Percentiles rank a stretch among this genome's conserved stretches.
These are phyloP conservation scores for Paecilomyces fulvus DNA, from an alignment of 2,329 filamentous ascomycete species.

Conservation along the genomic window DNA sequence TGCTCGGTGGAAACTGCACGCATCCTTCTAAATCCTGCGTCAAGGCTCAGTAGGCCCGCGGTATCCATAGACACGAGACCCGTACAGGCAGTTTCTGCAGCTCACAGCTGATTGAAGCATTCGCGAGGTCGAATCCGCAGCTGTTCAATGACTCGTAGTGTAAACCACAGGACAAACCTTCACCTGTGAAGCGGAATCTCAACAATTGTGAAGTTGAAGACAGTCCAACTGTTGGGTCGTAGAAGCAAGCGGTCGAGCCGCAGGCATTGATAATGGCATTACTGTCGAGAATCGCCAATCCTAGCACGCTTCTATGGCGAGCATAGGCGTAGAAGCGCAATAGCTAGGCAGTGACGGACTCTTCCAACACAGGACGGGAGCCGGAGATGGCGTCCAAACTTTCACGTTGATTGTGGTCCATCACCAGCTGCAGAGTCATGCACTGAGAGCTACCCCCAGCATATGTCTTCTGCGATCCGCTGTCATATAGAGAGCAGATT, in stretches of 20 bases:
- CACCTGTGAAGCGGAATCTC: not conserved
- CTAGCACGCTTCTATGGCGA: not conserved
- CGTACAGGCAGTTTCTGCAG: not conserved
- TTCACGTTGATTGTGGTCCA: not conserved
- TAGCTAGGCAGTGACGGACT: not conserved
- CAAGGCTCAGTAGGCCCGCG: not conserved
- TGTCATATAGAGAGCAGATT: not conserved
- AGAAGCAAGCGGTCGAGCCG: not conserved
- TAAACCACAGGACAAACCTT: not conserved
- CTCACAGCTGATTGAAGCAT: not conserved
- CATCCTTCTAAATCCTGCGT: not conserved
- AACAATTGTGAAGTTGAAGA: not conserved
- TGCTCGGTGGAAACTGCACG: not conserved
- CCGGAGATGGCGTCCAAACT: not conserved
- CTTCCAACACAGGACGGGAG: not conserved
- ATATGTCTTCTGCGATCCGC: not conserved
- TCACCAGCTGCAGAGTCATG: not conserved
- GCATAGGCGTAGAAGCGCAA: not conserved
- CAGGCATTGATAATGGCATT: not conserved
- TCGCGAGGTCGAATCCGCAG: not conserved
- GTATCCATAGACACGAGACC: not conserved
- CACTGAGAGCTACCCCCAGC: not conserved
- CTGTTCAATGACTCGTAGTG: not conserved
- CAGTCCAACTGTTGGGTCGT: not conserved
- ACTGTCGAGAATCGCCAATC: not conserved